Conservation (phyloP, 1,284 basidiomycete genomes). For the Rhodotorula sp. region DNA sequence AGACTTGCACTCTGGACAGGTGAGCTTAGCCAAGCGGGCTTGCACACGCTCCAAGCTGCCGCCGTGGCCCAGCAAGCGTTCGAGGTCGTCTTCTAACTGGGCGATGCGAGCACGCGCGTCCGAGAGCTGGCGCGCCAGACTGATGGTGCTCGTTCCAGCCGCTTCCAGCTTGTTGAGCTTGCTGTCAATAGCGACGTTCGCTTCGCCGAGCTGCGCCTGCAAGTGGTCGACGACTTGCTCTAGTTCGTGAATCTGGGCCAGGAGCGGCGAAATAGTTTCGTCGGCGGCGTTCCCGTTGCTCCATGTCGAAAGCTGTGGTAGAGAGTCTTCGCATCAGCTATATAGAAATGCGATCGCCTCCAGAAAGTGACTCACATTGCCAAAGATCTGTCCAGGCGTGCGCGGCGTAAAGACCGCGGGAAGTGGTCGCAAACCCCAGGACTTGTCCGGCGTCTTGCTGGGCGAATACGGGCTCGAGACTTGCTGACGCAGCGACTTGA, state of each 20-base stretch:
- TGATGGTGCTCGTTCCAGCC: constrained; percentile 63
- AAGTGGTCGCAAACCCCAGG: constrained; percentile 38
- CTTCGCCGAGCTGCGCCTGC: constrained; percentile 66
- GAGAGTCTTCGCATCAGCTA: too few species aligned
- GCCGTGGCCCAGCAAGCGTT: constrained; percentile 28
- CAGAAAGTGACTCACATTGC: constrained; percentile 59
- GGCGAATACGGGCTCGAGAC: constrained; percentile 48
- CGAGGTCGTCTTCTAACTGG: constrained; percentile 65
- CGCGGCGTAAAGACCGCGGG: constrained; percentile 53
- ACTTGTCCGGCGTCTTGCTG: constrained; percentile 41
- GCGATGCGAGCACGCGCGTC: constrained; percentile 62
- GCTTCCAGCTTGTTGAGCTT: constrained; percentile 77
- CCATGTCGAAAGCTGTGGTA: constrained; percentile 31
- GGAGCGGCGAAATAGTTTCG: constrained; percentile 46
- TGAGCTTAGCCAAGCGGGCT: constrained; percentile 43
- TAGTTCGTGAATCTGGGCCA: constrained; percentile 52
- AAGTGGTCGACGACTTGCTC: constrained; percentile 41
- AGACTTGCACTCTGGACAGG: constrained; percentile 48
- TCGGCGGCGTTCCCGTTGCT: constrained; percentile 35
- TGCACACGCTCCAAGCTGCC: constrained; percentile 34
- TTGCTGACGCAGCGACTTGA: constrained; percentile 55
- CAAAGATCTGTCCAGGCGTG: constrained; percentile 61
- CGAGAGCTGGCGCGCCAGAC: constrained; percentile 59
- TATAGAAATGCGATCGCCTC: constrained; percentile 41
- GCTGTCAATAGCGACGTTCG: constrained; percentile 77